Evolutionary conservation across 1,284 basidiomycete species (phyloP).

Genomic region (Cutaneotrichosporon mucoides): DNA sequence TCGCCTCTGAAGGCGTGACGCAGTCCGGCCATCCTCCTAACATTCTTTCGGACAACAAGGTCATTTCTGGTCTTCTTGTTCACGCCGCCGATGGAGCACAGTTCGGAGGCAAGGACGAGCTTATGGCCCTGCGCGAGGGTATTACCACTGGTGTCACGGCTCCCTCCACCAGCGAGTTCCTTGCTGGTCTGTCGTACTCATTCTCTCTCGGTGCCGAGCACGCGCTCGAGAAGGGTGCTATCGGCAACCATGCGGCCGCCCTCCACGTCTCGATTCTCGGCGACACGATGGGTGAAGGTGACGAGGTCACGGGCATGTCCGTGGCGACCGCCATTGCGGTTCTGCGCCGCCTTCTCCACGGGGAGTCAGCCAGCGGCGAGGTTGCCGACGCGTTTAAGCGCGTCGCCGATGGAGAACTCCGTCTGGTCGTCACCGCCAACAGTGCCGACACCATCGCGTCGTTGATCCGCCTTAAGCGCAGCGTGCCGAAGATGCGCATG

Average conservation of each 20-base stretch:
- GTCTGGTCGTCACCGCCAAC: slow-evolving; percentile 65
- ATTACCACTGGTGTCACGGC: slow-evolving; percentile 59
- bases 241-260: slow-evolving; percentile 65
- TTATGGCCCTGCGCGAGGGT: slow-evolving; percentile 54
- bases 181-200: slow-evolving; percentile 62
- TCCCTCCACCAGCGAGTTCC: slow-evolving; percentile 46
- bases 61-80: slow-evolving; percentile 58
- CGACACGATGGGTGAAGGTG: slow-evolving; percentile 10
- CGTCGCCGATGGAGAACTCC: slow-evolving; percentile 59
- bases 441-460: slow-evolving; percentile 71
- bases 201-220: slow-evolving; percentile 63
- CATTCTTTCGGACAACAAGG: slow-evolving; percentile 46
- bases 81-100: slow-evolving; percentile 68
- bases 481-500: slow-evolving; percentile 43
- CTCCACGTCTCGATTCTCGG: slow-evolving; percentile 61
- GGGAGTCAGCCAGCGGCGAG: slow-evolving; percentile 43
- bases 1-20: slow-evolving; percentile 59
- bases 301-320: slow-evolving; percentile 42
- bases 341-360: slow-evolving; percentile 59
- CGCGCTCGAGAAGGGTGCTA: slow-evolving; percentile 62
- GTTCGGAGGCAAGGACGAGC: slow-evolving; percentile 64
- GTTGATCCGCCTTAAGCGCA: slow-evolving; percentile 66
- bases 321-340: slow-evolving; percentile 68
- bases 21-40: slow-evolving; percentile 55
- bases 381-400: slow-evolving; percentile 57